These are phyloP conservation scores for Cordyceps javanica DNA, from an alignment of 2,329 filamentous ascomycete species.

Conservation along the genomic window DNA sequence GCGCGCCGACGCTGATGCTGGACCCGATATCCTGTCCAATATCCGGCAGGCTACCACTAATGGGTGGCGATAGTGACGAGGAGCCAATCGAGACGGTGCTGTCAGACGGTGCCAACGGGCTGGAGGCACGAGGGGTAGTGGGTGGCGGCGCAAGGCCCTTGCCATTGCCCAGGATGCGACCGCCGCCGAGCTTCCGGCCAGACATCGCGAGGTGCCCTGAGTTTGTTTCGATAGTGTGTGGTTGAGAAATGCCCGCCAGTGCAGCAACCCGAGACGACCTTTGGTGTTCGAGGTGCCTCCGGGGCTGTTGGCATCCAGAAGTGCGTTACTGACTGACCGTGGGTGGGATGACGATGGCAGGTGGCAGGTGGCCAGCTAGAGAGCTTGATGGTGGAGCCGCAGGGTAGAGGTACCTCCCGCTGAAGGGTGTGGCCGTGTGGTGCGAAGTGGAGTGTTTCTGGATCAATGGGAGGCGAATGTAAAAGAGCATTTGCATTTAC, in stretches of 20 bases:
- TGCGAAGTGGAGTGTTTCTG: background rate
- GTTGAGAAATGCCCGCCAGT: background rate
- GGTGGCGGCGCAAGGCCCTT: constrained; percentile 67
- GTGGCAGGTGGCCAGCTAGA: background rate
- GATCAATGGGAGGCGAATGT: too few relatives aligned
- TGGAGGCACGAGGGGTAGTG: constrained; percentile 40
- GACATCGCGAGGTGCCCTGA: constrained; percentile 53
- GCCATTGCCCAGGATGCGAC: constrained; percentile 82
- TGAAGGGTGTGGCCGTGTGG: background rate
- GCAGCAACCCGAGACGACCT: constrained; percentile 25
- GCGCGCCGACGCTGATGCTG: constrained; percentile 62
- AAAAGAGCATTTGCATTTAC: too few relatives aligned
- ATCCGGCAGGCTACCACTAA: constrained; percentile 58
- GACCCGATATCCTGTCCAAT: constrained; percentile 73
- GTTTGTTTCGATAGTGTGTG: background rate
- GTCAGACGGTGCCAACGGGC: constrained; percentile 49
- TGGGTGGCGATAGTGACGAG: constrained; percentile 56
- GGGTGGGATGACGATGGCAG: constrained; percentile 12
- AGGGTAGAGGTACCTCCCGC: background rate
- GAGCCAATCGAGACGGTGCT: constrained; percentile 77
- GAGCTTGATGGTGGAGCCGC: background rate
- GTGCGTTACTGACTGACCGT: background rate
- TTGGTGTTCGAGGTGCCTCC: constrained; percentile 27
- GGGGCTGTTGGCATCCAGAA: constrained; percentile 9
- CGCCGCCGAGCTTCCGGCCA: constrained; percentile 81